Base-by-base conservation (phyloP, 768 basidiomycete genomes). In the Xerocomus spinulosus region DNA sequence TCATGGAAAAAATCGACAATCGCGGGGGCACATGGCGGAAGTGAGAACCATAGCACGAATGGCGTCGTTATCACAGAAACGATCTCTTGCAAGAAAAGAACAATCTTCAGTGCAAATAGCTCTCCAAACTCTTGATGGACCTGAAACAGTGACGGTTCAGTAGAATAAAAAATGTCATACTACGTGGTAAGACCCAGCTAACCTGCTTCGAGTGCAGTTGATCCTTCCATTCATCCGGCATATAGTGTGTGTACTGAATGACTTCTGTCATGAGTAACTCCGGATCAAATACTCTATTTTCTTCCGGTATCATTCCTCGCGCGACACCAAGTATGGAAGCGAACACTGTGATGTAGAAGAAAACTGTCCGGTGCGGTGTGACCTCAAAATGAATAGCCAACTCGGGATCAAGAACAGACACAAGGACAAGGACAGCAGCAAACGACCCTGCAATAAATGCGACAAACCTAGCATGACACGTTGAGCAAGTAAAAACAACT, bases 1-100 rank as follows among this genome's bases (percentile, higher is more conserved):
- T 98, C 95, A 26, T 95, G 82, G 79, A 99, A 98, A 64, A 99
- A 98, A 63, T 99, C 96, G 51, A 99, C 80, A 55, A 98, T 87
- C 0, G 85, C 85, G 9, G 89, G 86, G 2, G 95, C 89, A 63
- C 92, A 96, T 2, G 72, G 72, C 0, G 96, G 95, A 3, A 99
- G 77, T 4, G 95, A 91, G 68, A 87, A 87, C 85, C 91, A 92
- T 9, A 99, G 75, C 32, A 99, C 82, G 59, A 96, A 89, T 0
- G 96, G 96, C 2, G 95, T 99, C 34, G 95, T 73, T 42, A 98
- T 74, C 37, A 99, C 95, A 0, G 93, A 95, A 10, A 91, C 60
- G 2, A 98, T 70, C 62, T 99, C 96, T 60, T 91, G 86, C 20
- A 78, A 74, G 68, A 97, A 99, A 44, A 91, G 83, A 37, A 82